These are phyloP conservation scores for Nicotiana otophora DNA, from an alignment of 257 asterid species.

Conservation along the genomic window DNA sequence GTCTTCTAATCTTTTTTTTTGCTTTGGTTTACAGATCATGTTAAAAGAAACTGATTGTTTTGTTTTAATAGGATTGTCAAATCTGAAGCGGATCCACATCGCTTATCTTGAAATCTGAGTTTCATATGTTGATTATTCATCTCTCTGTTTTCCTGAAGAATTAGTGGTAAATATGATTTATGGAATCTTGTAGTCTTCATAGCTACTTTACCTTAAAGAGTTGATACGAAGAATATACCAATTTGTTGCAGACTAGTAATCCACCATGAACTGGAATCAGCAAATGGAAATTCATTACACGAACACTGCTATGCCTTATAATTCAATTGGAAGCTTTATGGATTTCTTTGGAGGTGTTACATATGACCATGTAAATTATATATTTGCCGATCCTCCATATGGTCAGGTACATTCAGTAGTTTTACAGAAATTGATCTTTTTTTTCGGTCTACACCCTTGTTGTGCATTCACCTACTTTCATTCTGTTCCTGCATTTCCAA, in stretches of 20 bases:
- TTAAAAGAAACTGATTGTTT: neutral
- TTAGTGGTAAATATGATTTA: neutral
- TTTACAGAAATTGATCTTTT: slow-evolving; percentile 3
- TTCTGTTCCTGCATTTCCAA: neutral
- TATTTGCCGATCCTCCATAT: slow-evolving; percentile 61
- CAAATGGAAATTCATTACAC: slow-evolving; percentile 61
- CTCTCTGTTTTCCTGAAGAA: slow-evolving; percentile 4
- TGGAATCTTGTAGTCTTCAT: neutral
- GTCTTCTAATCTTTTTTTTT: neutral
- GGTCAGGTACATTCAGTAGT: slow-evolving; percentile 33
- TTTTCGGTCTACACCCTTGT: neutral
- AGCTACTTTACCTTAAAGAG: neutral
- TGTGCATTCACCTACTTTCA: neutral
- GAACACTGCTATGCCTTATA: slow-evolving; percentile 65
- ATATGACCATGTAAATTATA: slow-evolving; percentile 79
- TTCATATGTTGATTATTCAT: neutral
- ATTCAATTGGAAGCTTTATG: slow-evolving; percentile 77
- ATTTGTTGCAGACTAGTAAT: slow-evolving; percentile 14
- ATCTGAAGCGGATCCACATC: slow-evolving; percentile 5
- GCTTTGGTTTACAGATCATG: neutral
- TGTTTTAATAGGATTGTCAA: slow-evolving; percentile 6
- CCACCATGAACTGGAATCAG: slow-evolving; percentile 57
- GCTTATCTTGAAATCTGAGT: neutral
- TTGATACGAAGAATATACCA: neutral
- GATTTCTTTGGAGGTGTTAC: slow-evolving; percentile 91